phyloP scores from a whole-genome alignment of 148 eudicot species.

The Vaccinium myrtillus region DNA sequence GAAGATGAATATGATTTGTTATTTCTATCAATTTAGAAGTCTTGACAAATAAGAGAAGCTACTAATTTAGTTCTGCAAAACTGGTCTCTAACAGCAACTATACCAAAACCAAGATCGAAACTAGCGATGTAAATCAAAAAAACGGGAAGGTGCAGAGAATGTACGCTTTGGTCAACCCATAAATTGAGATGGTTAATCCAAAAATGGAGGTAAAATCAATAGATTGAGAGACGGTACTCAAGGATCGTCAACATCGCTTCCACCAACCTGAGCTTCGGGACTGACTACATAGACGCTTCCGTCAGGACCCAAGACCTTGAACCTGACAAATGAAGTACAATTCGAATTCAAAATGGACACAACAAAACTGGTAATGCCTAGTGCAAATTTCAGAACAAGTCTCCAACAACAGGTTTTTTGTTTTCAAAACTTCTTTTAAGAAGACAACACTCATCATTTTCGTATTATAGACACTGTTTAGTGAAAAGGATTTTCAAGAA shows the following conservation, averaged over 20 bases:
- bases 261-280: slow-evolving; percentile 37
- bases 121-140: neutral
- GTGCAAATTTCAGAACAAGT: neutral
- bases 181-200: neutral
- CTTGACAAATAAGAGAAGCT: neutral
- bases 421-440: neutral
- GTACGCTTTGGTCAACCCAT: slow-evolving; percentile 16
- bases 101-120: neutral
- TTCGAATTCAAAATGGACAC: neutral
- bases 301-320: slow-evolving; percentile 58
- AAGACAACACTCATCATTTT: neutral
- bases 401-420: neutral
- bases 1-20: neutral
- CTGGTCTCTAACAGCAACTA: neutral
- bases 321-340: slow-evolving; percentile 32
- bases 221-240: neutral
- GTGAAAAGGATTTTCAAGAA: neutral
- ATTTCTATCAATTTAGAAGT: neutral
- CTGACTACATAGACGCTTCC: slow-evolving; percentile 40
- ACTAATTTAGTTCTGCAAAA: neutral
- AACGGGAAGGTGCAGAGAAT: slow-evolving; percentile 12
- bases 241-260: slow-evolving; percentile 47
- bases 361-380: neutral
- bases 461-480: neutral
- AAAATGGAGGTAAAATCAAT: neutral